These are phyloP conservation scores for Citrus mangshanensis DNA, from an alignment of 345 rosid species.

Conservation along the genomic window DNA sequence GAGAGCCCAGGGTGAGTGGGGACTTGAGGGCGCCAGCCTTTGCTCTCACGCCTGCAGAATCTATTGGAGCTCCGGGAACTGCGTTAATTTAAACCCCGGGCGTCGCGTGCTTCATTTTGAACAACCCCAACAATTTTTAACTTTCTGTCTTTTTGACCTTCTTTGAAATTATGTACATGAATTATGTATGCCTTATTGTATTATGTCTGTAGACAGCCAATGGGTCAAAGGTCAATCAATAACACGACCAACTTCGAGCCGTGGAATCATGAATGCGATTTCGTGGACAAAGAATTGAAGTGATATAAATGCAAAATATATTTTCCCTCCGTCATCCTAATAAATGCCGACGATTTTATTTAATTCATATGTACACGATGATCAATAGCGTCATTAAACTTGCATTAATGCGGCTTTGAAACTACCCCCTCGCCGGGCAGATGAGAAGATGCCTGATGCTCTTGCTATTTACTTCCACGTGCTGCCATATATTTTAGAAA, in stretches of 20 bases:
- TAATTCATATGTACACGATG: neutral
- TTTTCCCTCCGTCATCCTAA: neutral
- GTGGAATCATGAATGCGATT: slow-evolving; percentile 25
- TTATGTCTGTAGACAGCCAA: too few species aligned
- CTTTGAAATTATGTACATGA: neutral
- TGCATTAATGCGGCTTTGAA: slow-evolving; percentile 15
- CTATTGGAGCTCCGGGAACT: slow-evolving; percentile 39
- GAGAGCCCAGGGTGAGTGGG: slow-evolving; percentile 7
- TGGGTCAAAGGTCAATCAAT: too few species aligned
- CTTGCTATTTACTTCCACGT: neutral
- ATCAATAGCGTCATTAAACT: slow-evolving; percentile 6
- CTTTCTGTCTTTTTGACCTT: neutral
- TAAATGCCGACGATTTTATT: slow-evolving; percentile 15
- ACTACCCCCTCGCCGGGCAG: neutral
- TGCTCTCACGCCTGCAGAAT: slow-evolving; percentile 42
- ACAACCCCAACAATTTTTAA: slow-evolving; percentile 10
- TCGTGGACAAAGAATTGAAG: slow-evolving; percentile 10
- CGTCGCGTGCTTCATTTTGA: slow-evolving; percentile 19
- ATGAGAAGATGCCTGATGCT: neutral
- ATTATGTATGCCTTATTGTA: neutral
- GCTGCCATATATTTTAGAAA: neutral
- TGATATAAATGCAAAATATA: slow-evolving; percentile 18
- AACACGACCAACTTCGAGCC: slow-evolving; percentile 26
- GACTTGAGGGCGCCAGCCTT: slow-evolving; percentile 43
- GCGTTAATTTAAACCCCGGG: slow-evolving; percentile 12